Conservation (phyloP, 192 early-diverging fungal species). For the Martensiomyces pterosporus region DNA sequence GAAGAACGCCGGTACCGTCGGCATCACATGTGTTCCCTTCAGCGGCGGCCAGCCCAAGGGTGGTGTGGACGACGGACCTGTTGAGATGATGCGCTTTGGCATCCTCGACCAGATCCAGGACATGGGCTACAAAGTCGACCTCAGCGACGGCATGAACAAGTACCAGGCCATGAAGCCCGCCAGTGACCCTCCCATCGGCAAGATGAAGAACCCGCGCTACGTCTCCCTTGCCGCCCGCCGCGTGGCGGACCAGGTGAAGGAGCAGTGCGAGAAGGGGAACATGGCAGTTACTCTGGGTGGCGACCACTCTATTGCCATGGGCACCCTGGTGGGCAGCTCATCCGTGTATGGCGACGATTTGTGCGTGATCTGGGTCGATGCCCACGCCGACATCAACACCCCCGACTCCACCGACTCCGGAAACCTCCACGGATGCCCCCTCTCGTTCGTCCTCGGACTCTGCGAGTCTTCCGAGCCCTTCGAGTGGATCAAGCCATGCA, state of each 20-base stretch:
- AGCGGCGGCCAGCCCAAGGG: slow-evolving; percentile 75
- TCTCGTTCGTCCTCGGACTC: slow-evolving; percentile 84
- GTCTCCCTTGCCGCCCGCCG: slow-evolving; percentile 73
- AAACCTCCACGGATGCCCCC: slow-evolving; percentile 94
- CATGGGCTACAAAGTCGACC: slow-evolving; percentile 76
- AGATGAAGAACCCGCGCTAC: slow-evolving; percentile 80
- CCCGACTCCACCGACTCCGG: slow-evolving; percentile 80
- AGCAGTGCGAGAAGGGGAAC: slow-evolving; percentile 60
- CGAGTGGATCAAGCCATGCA: slow-evolving; percentile 74
- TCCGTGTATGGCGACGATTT: slow-evolving; percentile 70
- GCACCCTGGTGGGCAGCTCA: slow-evolving; percentile 77
- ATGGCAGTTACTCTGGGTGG: slow-evolving; percentile 90
- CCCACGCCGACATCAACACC: slow-evolving; percentile 95
- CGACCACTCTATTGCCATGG: slow-evolving; percentile 93
- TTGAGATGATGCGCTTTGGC: slow-evolving; percentile 78
- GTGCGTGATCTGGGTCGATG: slow-evolving; percentile 94
- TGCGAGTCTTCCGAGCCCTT: slow-evolving; percentile 58
- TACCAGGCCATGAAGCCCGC: slow-evolving; percentile 64
- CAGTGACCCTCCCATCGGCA: slow-evolving; percentile 67
- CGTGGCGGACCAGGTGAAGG: slow-evolving; percentile 62
- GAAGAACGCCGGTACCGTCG: slow-evolving; percentile 56
- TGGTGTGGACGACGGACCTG: slow-evolving; percentile 87
- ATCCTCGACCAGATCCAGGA: slow-evolving; percentile 75
- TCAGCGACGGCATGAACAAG: slow-evolving; percentile 68
- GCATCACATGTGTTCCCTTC: slow-evolving; percentile 70